Evolutionary conservation across 345 rosid genomes (phyloP), one percentile per base, ranked within the genome.

Genomic region (Brassica rapa): DNA sequence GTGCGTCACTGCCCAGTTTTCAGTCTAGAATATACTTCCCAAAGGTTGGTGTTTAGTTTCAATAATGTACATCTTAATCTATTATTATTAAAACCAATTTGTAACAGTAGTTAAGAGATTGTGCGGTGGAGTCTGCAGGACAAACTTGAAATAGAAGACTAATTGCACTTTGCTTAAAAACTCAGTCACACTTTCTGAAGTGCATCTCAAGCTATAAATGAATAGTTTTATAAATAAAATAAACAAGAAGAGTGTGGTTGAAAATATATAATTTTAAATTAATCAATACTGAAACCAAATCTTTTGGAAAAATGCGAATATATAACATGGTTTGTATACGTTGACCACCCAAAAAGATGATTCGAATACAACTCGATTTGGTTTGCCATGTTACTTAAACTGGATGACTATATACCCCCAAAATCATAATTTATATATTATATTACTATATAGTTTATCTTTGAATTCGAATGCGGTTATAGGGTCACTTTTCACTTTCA

Each of bases 151-250:
- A 71, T 10, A 33, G 66, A 81, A 81, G 77, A 75, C 67, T 75
- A 75, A 75, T 57, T 43, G 72, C 83, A 71, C 80, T 81, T 81
- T 81, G 77, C 83, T 81, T 81, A 68, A 75, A 71, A 81, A 65
- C 55, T 43, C 83, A 59, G 80, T 71, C 56, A 80, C 46, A 41
- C 73, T 66, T 81, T 65, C 35, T 80, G 80, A 71, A 81, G 80
- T 81, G 80, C 64, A 65, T 75, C 60, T 70, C 65, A 81, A 75
- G 83, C 73, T 75, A 68, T 41, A 80, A n/a, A 14, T 73, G 8
- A 24, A 68, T 68, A 46, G 8, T 66, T 59, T 12, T 56, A 43
- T 62, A 37, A 35, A 4, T 2, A 43, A 30, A 56, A 30, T 65
- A 71, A 56, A 15, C 3, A 66, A 60, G 62, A 67, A 49, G 41